A percentile compares a stretch with the other conserved stretches of the same genome.
phyloP scores from a whole-genome alignment of 495 filamentous ascomycete species.

The Xylaria telfairii region DNA sequence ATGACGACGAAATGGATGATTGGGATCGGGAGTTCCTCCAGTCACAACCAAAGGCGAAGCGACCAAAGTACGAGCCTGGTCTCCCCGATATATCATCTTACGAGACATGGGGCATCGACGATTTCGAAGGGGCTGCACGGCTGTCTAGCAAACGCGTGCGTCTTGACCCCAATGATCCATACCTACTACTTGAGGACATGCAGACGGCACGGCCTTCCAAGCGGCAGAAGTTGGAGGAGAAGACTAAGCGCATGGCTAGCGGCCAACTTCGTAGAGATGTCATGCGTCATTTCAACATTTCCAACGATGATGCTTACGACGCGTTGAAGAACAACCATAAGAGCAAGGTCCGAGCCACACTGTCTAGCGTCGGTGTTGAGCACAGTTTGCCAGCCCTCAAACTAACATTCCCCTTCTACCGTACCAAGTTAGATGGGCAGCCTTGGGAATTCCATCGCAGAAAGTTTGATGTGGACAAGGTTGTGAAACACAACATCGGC shows the following conservation, averaged over 20 bases:
- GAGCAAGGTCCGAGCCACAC: slow-evolving; percentile 88
- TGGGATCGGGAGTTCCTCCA: slow-evolving; percentile 59
- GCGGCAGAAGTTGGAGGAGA: slow-evolving; percentile 49
- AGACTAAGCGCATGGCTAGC: slow-evolving; percentile 60
- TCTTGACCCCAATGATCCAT: slow-evolving; percentile 89
- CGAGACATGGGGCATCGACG: slow-evolving; percentile 53
- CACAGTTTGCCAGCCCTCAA: slow-evolving; percentile 90
- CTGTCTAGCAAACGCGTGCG: slow-evolving; percentile 75
- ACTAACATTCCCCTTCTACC: slow-evolving; percentile 93
- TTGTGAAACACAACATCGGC: slow-evolving; percentile 56
- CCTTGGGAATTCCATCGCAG: slow-evolving; percentile 93
- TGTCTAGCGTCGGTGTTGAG: slow-evolving; percentile 85
- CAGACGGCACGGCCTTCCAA: slow-evolving; percentile 60
- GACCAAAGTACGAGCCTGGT: slow-evolving; percentile 42
- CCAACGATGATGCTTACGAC: slow-evolving; percentile 94
- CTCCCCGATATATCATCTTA: slow-evolving; percentile 51
- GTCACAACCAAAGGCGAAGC: slow-evolving; percentile 47
- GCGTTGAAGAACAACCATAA: slow-evolving; percentile 95
- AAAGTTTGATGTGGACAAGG: slow-evolving; percentile 61
- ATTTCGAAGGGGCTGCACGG: slow-evolving; percentile 65
- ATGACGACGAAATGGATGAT: slow-evolving; percentile 59
- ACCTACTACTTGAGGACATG: slow-evolving; percentile 74
- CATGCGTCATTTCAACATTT: slow-evolving; percentile 88
- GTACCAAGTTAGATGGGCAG: slow-evolving; percentile 78
- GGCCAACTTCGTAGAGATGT: slow-evolving; percentile 64